Conservation (phyloP, 2,329 filamentous ascomycete genomes). For the Beauveria pseudobassiana region DNA sequence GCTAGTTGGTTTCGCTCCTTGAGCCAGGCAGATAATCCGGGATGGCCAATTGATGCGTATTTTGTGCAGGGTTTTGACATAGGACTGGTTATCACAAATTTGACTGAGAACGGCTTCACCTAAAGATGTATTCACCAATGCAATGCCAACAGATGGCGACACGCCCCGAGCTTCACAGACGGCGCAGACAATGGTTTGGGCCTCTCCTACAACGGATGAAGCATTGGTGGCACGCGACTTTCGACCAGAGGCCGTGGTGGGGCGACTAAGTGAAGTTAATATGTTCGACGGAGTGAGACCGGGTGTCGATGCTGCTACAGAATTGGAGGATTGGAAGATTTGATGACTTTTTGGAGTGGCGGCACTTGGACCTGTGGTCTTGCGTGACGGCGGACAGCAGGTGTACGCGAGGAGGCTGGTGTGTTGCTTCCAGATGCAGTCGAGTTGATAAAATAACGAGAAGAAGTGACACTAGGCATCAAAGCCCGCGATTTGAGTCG, state of each 20-base stretch:
- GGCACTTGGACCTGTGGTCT: not conserved
- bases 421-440: not conserved
- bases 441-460: not conserved
- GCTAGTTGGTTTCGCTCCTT: constrained; percentile 61
- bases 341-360: not conserved
- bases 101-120: constrained; percentile 81
- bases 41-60: constrained; percentile 73
- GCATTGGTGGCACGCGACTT: constrained; percentile 33
- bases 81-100: constrained; percentile 89
- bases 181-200: constrained; percentile 77
- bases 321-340: not conserved
- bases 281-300: constrained; percentile 14
- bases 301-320: not conserved
- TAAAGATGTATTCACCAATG: constrained; percentile 79
- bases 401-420: not conserved
- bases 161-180: constrained; percentile 82
- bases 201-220: constrained; percentile 36
- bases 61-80: constrained; percentile 81
- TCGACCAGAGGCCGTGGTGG: constrained; percentile 36
- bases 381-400: not conserved
- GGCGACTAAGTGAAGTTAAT: constrained; percentile 20
- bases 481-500: not conserved
- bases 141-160: constrained; percentile 74
- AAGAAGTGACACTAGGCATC: not conserved
- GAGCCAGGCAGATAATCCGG: constrained; percentile 69